Percentiles rank a stretch among this genome's conserved stretches.
phyloP scores from a whole-genome alignment of 2,329 filamentous ascomycete species.

The Calonectria crousiana region DNA sequence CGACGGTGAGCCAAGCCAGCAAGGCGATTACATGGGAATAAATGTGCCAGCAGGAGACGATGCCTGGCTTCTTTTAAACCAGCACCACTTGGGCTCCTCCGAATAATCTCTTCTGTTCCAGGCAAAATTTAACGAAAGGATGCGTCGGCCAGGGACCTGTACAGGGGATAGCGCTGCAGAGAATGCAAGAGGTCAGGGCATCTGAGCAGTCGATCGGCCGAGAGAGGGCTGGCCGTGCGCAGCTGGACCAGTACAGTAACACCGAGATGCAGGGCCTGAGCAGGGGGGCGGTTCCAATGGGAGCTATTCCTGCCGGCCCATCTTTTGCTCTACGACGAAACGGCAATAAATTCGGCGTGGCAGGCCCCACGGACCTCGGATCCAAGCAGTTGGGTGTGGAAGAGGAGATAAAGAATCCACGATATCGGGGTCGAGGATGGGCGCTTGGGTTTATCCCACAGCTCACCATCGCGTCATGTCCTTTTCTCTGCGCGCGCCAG shows the following conservation, averaged over 20 bases:
- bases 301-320: not conserved
- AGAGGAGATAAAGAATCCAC: not conserved
- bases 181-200: not conserved
- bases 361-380: not conserved
- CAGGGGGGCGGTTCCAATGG: not conserved
- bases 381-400: not conserved
- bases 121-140: slow-evolving; percentile 14
- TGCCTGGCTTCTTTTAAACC: not conserved
- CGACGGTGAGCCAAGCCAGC: not conserved
- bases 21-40: not conserved
- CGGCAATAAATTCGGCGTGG: not conserved
- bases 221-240: slow-evolving; percentile 9
- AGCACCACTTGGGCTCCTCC: not conserved
- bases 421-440: not conserved
- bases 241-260: not conserved
- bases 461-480: not conserved
- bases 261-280: not conserved
- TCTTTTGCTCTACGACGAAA: not conserved
- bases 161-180: slow-evolving; percentile 11
- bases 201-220: slow-evolving; percentile 5
- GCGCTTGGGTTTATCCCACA: not conserved
- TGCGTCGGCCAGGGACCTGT: not conserved
- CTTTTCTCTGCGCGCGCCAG: not conserved
- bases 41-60: not conserved
- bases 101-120: not conserved